These are phyloP conservation scores for Nepenthes gracilis DNA, from an alignment of 148 eudicot species.

Conservation along the genomic window DNA sequence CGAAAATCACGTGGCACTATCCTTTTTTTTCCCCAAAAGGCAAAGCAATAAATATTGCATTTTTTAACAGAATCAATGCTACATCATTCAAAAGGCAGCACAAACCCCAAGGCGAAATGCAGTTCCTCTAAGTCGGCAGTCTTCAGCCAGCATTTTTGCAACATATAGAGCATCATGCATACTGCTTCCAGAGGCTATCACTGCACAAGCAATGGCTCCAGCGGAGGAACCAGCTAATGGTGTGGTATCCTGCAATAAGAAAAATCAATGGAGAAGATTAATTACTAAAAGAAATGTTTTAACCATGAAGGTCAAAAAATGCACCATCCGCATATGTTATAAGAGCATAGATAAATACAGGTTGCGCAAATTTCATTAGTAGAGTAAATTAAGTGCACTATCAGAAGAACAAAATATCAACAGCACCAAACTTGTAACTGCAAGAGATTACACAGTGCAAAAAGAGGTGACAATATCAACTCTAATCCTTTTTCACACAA, in stretches of 20 bases:
- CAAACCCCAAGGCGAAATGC: slow-evolving; percentile 91
- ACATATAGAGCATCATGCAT: slow-evolving; percentile 78
- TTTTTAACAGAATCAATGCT: too few relatives aligned
- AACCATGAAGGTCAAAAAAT: not conserved
- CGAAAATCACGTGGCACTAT: too few relatives aligned
- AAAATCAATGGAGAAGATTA: slow-evolving; percentile 9
- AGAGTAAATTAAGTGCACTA: too few relatives aligned
- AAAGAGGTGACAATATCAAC: too few relatives aligned
- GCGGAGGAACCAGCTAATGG: slow-evolving; percentile 99
- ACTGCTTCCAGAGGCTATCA: slow-evolving; percentile 77
- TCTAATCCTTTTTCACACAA: too few relatives aligned
- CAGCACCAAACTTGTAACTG: too few relatives aligned
- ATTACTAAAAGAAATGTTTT: slow-evolving; percentile 9
- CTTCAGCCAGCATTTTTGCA: slow-evolving; percentile 83
- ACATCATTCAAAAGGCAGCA: slow-evolving; percentile 1
- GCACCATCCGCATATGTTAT: not conserved
- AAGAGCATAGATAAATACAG: too few relatives aligned
- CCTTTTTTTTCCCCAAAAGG: too few relatives aligned
- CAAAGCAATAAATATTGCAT: too few relatives aligned
- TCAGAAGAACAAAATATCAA: too few relatives aligned
- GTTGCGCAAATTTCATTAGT: too few relatives aligned
- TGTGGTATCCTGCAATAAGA: slow-evolving; percentile 68
- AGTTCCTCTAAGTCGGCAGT: slow-evolving; percentile 80
- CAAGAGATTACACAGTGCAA: too few relatives aligned
- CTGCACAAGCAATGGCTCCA: slow-evolving; percentile 97